Percentiles rank a stretch among this genome's conserved stretches.
These are phyloP conservation scores for Puccinellia tenuiflora DNA, from an alignment of 176 grass and related monocot species.

Conservation along the genomic window DNA sequence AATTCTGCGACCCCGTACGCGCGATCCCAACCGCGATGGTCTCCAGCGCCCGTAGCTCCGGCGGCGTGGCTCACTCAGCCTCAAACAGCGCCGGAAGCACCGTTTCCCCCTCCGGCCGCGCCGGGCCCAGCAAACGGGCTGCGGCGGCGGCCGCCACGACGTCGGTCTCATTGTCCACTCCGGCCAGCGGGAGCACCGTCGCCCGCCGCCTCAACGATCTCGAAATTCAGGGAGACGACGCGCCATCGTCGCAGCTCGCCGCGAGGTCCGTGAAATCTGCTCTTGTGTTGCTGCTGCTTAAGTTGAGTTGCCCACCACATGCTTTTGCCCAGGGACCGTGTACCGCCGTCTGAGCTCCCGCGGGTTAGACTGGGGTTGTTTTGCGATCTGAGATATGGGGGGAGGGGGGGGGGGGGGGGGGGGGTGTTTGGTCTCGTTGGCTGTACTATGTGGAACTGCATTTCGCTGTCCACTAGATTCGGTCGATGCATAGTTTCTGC, in stretches of 20 bases:
- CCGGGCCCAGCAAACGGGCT: conserved; percentile 6
- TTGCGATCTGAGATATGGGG: not conserved
- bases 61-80: conserved; percentile 46
- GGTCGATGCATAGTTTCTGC: not conserved
- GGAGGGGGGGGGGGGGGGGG: too few relatives aligned
- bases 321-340: not conserved
- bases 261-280: conserved; percentile 41
- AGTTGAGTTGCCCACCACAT: not conserved
- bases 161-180: conserved; percentile 52
- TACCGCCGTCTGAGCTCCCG: not conserved
- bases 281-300: conserved; percentile 8
- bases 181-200: conserved; percentile 69
- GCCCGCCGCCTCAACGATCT: conserved; percentile 59
- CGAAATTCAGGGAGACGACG: conserved; percentile 66
- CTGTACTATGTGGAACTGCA: not conserved
- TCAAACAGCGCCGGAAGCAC: conserved; percentile 61
- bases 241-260: conserved; percentile 55
- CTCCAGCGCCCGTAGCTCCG: conserved; percentile 36
- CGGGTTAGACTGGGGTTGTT: not conserved
- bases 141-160: conserved; percentile 26
- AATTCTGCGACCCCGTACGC: not conserved
- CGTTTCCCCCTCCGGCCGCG: conserved; percentile 51
- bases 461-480: conserved; percentile 23
- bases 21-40: conserved; percentile 31
- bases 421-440: not conserved